Conservation (phyloP, 129 eudicot genomes). For the Daucus carota region DNA sequence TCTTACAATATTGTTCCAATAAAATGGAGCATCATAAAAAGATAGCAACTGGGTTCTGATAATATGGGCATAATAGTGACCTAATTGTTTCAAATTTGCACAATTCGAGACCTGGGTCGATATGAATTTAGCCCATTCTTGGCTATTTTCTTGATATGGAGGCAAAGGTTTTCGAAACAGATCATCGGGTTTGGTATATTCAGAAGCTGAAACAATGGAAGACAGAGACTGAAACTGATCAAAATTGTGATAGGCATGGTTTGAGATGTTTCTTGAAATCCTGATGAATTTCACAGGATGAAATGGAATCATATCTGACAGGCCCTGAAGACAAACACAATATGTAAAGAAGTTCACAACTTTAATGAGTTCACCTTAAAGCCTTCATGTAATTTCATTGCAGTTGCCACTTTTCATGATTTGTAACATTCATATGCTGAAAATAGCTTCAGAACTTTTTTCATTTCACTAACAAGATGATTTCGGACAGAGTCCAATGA, state of each 20-base stretch:
- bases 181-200: not conserved
- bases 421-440: too few relatives aligned
- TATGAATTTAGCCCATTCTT: slow-evolving; percentile 31
- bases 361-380: too few relatives aligned
- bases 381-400: too few relatives aligned
- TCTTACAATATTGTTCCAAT: slow-evolving; percentile 63
- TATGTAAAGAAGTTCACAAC: too few relatives aligned
- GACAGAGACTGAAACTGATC: not conserved
- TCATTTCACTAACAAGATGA: too few relatives aligned
- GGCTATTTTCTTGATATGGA: not conserved
- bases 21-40: slow-evolving; percentile 33
- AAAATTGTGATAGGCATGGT: slow-evolving; percentile 19
- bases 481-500: too few relatives aligned
- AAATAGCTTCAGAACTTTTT: too few relatives aligned
- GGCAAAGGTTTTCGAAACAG: not conserved
- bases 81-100: slow-evolving; percentile 35
- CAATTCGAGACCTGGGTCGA: slow-evolving; percentile 47
- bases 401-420: too few relatives aligned
- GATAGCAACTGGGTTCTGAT: slow-evolving; percentile 52
- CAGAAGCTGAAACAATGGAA: not conserved
- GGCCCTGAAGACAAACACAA: slow-evolving; percentile 3
- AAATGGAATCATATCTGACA: slow-evolving; percentile 16
- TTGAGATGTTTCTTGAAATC: slow-evolving; percentile 14
- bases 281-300: slow-evolving; percentile 4
- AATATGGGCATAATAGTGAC: slow-evolving; percentile 43